Base-by-base conservation (phyloP, 225 moss, liverwort and hornwort species). In the Pseudisothecium myosuroides region DNA sequence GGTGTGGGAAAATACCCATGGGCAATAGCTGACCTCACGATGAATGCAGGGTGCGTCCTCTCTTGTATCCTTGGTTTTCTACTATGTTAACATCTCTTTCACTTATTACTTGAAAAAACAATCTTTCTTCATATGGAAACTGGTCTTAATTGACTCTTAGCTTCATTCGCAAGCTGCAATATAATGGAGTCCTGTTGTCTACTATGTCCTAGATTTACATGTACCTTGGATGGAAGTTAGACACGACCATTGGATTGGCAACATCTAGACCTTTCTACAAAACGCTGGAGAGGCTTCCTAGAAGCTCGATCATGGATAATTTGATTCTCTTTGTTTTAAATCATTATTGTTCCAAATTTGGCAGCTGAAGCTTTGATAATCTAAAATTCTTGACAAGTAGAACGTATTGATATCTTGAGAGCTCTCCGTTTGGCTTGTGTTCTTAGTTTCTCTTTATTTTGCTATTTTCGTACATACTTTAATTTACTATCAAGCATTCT, bases 1-100 rank as follows among this genome's bases (percentile, higher is more conserved):
- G 88, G 98, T 98, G 87, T 94, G 96, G 80, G 96, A 97, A 89
- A 97, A 91, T 92, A 86, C 94, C 61, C 97, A 98, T 90, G 85
- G 82, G 93, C 95, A 61, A 98, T 98, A 96, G 88, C 93, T 89
- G 93, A 93, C 75, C 94, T 97, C 76, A 91, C 94, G 81, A 91
- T 91, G 58, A 95, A 92, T 87, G 94, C 95, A 84, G 95, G 98
- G 98, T 98, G 84, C 84, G 94, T 94, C 76, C 74, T 65, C 69
- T 68, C 80, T 88, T 90, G 56, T 68, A 63, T 65, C 22, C 69
- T 84, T 84, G 23, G 15, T 31, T 62, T 62, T 54, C 43, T 80
- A n/a, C 47, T 15, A 15, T 56, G 43, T 49, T 83, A 76, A 82
- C 22, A 83, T 39, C 26, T 75, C 34, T 61, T 29, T 86, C 56